Evolutionary conservation across 495 filamentous ascomycete genomes (phyloP), one percentile per base, ranked within the genome.

Genomic region (Hyphodiscus hymeniophilus): DNA sequence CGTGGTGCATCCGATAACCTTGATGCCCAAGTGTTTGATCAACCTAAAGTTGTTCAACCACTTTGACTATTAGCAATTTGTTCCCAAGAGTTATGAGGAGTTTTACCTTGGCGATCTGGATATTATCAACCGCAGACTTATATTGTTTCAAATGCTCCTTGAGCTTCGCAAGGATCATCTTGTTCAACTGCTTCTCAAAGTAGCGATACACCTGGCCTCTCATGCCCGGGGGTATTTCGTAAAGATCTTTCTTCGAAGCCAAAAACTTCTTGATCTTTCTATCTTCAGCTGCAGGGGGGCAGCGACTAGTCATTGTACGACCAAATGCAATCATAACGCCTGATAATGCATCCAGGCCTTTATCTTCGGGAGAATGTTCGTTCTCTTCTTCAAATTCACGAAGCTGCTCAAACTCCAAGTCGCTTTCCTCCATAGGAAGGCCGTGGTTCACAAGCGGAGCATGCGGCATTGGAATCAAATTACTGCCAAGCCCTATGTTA

Each of bases 1-100:
- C 0, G 80, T 84, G 5, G 85, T 90, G 71, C 86, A 76, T 7
- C 85, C 85, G 42, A 90, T 67, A 1, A 89, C 48, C 53, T 78
- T 84, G 24, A 54, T 57, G 8, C 45, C 47, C 1, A 54, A 18
- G 36, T 51, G 31, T n/a, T 31, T 35, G 21, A 57, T 47, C 13
- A 61, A n/a, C 3, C 26, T 45, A 12, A 55, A 18, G 31, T 59
- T 56, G 11, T 15, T 20, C 10, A 44, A 3, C 23, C 34, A 30
- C 52, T 55, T 20, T 0, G 7, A 7, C 33, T 45, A 17, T 56
- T 18, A 52, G 44, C 3, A 7, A 41, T 7, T 75, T 66, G 3
- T 67, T 52, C 38, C 65, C 58, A n/a, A n/a, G n/a, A n/a, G 3
- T 86, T 63, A 20, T 76, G 60, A 54, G 16, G 76, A 61, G 26